Evolutionary conservation across 768 basidiomycete species (phyloP), one percentile per base, ranked within the genome.

Genomic region (Suillus cothurnatus): DNA sequence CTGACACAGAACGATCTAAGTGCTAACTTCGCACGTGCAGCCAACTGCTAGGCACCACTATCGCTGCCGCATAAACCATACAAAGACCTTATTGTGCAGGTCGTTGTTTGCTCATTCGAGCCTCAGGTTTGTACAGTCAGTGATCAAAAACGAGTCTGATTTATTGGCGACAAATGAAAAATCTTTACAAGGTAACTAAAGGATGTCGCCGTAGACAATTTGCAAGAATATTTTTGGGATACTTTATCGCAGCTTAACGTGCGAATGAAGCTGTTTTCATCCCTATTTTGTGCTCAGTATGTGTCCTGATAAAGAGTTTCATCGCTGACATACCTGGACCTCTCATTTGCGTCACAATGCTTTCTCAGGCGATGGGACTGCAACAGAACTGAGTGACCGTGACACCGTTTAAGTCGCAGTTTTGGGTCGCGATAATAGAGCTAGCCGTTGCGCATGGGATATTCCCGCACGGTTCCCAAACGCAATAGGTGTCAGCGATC

Each of bases 391-490:
- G 11, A 28, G 23, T 38, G 23, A 6, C 2, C 32, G 0, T 11
- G 53, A 12, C 31, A n/a, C 56, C 39, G 26, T 45, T 34, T 32
- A 64, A 41, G 6, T 39, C 53, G 21, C 71, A 65, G 3, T 2
- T 55, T 14, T n/a, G 5, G 2, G 8, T 15, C 6, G 5, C n/a
- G 32, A 15, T 26, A 17, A 0, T 4, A 7, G 61, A 8, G 12
- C 53, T 2, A n/a, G n/a, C n/a, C n/a, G n/a, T n/a, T 17, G 50
- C 36, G 55, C 56, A 64, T 19, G 38, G 38, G 23, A n/a, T 47
- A 12, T n/a, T 7, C 19, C 67, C 61, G 23, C 63, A 67, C 28
- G 31, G 38, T 14, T 11, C 19, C 63, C 65, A 67, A 43, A 64
- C 17, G 34, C 58, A 70, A 9, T 14, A 0, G 15, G 58, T 15